Conservation (phyloP, 805 yeast species). For the Candida ortonii region DNA sequence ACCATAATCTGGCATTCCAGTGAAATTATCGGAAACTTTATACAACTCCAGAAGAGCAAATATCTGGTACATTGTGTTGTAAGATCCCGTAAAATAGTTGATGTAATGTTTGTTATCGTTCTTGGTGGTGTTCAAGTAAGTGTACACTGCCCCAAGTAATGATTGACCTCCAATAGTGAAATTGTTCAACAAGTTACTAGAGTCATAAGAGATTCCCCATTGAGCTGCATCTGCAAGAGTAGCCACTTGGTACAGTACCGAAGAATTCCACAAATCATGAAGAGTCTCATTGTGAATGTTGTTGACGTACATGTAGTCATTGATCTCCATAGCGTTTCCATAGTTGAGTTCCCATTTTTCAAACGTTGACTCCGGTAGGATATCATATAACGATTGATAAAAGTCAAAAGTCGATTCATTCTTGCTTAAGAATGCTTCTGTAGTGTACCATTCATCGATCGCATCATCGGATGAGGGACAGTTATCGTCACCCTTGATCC, state of each 20-base stretch:
- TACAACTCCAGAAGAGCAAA: constrained; percentile 36
- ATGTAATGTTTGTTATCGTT: constrained; percentile 36
- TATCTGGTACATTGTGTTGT: constrained; percentile 41
- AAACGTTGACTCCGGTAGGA: constrained; percentile 29
- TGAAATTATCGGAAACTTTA: constrained; percentile 36
- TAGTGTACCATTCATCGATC: constrained; percentile 26
- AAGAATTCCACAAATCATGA: constrained; percentile 32
- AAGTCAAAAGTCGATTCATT: constrained; percentile 39
- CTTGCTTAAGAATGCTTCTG: constrained; percentile 31
- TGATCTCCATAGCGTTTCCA: constrained; percentile 39
- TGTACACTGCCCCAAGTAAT: constrained; percentile 34
- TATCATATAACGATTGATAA: constrained; percentile 34
- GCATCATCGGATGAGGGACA: constrained; percentile 41
- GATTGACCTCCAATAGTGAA: constrained; percentile 43
- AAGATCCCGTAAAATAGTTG: constrained; percentile 45
- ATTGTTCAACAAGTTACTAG: constrained; percentile 26
- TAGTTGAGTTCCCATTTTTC: constrained; percentile 35
- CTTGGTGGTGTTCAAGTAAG: constrained; percentile 37
- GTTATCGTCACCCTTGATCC: constrained; percentile 40
- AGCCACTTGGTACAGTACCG: constrained; percentile 32
- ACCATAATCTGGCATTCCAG: constrained; percentile 48
- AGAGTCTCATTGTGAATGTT: constrained; percentile 41
- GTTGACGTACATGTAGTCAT: constrained; percentile 40
- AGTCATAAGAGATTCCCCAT: constrained; percentile 36
- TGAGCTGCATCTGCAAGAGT: constrained; percentile 39